Evolutionary conservation across 106 monocot species (phyloP), one percentile per base, ranked within the genome.

Genomic region (Phalaenopsis equestris): DNA sequence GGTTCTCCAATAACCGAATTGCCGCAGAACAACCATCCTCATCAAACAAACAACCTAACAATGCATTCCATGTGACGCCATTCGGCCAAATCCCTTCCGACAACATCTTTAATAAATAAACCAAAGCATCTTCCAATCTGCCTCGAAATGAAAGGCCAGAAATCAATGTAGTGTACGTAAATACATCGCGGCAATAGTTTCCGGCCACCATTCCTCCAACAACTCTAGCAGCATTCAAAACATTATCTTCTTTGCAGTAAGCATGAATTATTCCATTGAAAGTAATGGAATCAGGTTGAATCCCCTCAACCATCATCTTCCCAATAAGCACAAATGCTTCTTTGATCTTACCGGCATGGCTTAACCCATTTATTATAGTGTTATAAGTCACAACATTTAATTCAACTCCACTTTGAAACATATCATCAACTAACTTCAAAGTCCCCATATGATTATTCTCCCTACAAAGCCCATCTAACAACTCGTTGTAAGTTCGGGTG

Each of bases 71-170:
- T 75, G 90, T 93, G 30, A 86, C 89, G 56, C 65, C 39, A 78
- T 90, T 93, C 30, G 96, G 96, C 58, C n/a, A 77, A 48, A 96
- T 85, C 39, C 90, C 91, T 82, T 88, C 88, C 82, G 83, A 72
- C 23, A 90, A 73, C 93, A 93, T 93, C 76, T 90, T 92, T 37
- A 85, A n/a, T 41, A 96, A 81, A 80, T 89, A 91, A 12, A 85
- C 73, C 73, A 84, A 78, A 19, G 96, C 88, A 80, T 90, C 85
- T 78, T 86, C 86, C 21, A 89, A 41, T 55, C 85, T 91, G 17
- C 86, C 41, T 75, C 82, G 77, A 75, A 67, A 46, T 61, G 83
- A 94, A 61, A 96, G 81, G 15, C 93, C 91, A 70, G 84, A 83
- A 76, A 93, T 89, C 30, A 96, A 58, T 42, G 82, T 92, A 4